Base-by-base conservation (phyloP, 495 filamentous ascomycete genomes). In the Aspergillus leporis region DNA sequence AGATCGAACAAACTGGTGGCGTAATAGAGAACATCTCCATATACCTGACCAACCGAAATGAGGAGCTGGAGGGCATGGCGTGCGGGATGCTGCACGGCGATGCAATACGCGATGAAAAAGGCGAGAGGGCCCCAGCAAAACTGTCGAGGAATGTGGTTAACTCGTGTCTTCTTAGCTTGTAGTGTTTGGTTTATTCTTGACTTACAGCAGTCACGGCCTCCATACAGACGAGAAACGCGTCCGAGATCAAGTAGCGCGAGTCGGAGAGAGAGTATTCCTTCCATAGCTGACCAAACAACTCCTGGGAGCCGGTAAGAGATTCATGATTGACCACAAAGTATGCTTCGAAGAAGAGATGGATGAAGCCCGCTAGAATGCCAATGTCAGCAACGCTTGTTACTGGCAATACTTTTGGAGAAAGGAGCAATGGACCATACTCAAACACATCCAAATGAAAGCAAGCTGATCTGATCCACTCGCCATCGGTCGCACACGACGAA, bases 211-310 rank as follows among this genome's bases (percentile, higher is more conserved):
- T 94, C 40, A 94, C 78, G 25, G 79, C 80, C 75, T 94, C 90
- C 70, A 93, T 87, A 64, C 85, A 87, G 4, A 93, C 71, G 60
- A 92, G 86, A 67, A 92, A 92, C 3, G 82, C 72, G 62, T 94
- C 85, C 7, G 78, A 80, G 4, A 83, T 87, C 57, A 91, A 67
- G 57, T 93, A 93, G 34, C 89, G 81, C 32, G 87, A 90, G 68
- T 93, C 89, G n/a, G 88, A 89, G 22, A 85, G 77, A 8, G 87
- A 77, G 74, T 93, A 93, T 65, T 91, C 89, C 63, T 92, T 93
- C 89, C 89, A 93, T 21, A 92, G 74, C 68, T 91, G 88, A 0
- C 85, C 85, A 41, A 90, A 82, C 0, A 90, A 61, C 32, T 78
- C 73, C 61, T 81, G 78, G 48, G 64, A 69, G 12, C 70, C 63